Evolutionary conservation across 2,329 filamentous ascomycete species (phyloP).

Genomic region (Calcarisporium arbuscula): DNA sequence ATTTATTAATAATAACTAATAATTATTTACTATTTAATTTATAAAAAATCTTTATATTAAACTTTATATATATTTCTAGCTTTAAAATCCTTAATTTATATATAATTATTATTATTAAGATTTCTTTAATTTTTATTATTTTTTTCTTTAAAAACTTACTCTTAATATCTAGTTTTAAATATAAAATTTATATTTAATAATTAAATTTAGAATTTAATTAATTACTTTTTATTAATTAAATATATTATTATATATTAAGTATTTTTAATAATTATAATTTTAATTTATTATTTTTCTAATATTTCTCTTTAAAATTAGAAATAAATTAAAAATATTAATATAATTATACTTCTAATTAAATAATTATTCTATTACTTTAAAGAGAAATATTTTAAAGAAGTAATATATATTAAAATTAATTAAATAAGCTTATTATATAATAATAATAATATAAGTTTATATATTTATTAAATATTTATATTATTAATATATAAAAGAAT

Average conservation of each 20-base stretch:
- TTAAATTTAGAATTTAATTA: not conserved
- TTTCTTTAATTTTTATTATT: not conserved
- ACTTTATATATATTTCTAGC: not conserved
- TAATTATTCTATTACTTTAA: not conserved
- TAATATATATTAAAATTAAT: not conserved
- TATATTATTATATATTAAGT: not conserved
- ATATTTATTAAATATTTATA: no score
- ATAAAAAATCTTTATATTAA: not conserved
- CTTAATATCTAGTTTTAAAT: no score
- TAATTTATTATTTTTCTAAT: not conserved
- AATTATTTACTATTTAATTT: not conserved
- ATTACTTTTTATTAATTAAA: not conserved
- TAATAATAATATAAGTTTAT: no score
- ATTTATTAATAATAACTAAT: no score
- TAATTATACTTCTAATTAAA: not conserved
- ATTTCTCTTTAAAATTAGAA: not conserved
- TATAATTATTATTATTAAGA: not conserved
- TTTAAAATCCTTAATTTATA: not conserved
- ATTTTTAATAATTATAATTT: not conserved
- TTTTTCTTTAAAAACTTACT: not conserved
- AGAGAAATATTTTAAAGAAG: not conserved
- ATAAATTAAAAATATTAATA: constrained; percentile 1
- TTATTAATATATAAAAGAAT: no score
- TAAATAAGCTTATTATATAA: no score
- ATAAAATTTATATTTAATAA: not conserved